Base-by-base conservation (phyloP, 805 yeast genomes). In the Suhomyces prunicola region DNA sequence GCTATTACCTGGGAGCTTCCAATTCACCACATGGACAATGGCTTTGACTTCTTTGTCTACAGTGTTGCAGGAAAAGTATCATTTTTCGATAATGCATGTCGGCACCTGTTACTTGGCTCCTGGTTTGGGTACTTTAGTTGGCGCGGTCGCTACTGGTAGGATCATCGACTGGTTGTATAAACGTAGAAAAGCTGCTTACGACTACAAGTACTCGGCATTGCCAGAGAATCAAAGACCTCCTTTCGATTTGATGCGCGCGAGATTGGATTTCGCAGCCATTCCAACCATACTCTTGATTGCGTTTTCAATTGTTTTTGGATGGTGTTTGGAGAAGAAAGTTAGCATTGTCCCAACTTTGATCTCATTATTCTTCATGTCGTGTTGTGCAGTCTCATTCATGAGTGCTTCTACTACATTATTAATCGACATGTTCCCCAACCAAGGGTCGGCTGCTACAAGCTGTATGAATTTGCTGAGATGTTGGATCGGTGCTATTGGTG, bases 51-150 rank as follows among this genome's bases (percentile, higher is more conserved):
- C 90, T 0, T 66, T 87, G 52, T 77, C 91, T 0, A 79, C 87
- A 0, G 71, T 75, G 12, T 66, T 90, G 33, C 72, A 80, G 31
- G 65, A 66, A 7, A 56, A 70, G 5, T 88, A 89, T 58, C 68
- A 75, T 27, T 79, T 83, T 54, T 57, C 77, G 1, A 79, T 84
- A 1, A 69, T 82, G 45, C 75, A 82, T 46, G 81, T 88, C 40
- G 96, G 96, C 3, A 68, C 83, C 15, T 82, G 90, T 51, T 90
- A 84, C 61, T 72, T 90, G 42, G 87, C 96, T 3, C 83, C 86
- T 19, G 97, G 97, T 13, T 58, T 81, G 0, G 87, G 86, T 9
- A 81, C 89, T 4, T 65, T 88, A 13, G 40, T 75, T 0, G 90
- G 93, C 23, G 81, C 92, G 0, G 55, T 89, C 0, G 35, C 64